A percentile compares a stretch with the other conserved stretches of the same genome.
phyloP scores from a whole-genome alignment of 192 early-diverging fungal species.

The Gaertneriomyces sp. region DNA sequence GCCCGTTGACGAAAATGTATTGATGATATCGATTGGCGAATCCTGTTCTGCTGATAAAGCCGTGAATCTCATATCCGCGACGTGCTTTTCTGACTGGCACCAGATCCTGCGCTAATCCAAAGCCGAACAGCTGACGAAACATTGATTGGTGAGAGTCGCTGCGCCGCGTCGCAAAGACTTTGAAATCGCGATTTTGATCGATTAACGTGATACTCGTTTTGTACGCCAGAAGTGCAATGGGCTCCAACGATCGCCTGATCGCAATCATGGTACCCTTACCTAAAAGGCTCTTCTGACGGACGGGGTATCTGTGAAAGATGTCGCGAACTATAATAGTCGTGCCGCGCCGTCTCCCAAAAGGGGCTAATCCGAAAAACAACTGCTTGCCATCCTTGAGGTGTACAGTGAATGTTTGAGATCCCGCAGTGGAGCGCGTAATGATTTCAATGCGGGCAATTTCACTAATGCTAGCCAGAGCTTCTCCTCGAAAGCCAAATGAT shows the following conservation, averaged over 20 bases:
- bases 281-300: constrained; percentile 49
- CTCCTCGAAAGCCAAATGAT: constrained; percentile 68
- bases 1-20: constrained; percentile 54
- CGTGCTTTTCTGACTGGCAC: constrained; percentile 10
- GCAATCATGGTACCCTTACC: constrained; percentile 41
- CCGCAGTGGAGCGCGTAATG: constrained; percentile 16
- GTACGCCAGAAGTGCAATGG: constrained; percentile 39
- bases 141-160: too few species aligned
- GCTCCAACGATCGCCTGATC: constrained; percentile 50
- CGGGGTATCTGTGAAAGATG: constrained; percentile 67
- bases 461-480: constrained; percentile 53
- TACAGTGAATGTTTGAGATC: too few species aligned
- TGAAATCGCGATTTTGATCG: constrained; percentile 9
- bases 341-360: constrained; percentile 42
- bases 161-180: constrained; percentile 12
- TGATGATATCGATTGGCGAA: constrained; percentile 41
- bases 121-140: constrained; percentile 11
- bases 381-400: constrained; percentile 46
- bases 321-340: constrained; percentile 61
- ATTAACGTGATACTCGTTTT: constrained; percentile 12
- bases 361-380: constrained; percentile 43
- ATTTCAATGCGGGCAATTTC: constrained; percentile 51
- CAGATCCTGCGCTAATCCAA: constrained; percentile 11
- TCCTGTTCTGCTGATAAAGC: background rate
- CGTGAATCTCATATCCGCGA: constrained; percentile 3